phyloP scores from a whole-genome alignment of 2,329 filamentous ascomycete species.

The Trichoderma endophyticum region DNA sequence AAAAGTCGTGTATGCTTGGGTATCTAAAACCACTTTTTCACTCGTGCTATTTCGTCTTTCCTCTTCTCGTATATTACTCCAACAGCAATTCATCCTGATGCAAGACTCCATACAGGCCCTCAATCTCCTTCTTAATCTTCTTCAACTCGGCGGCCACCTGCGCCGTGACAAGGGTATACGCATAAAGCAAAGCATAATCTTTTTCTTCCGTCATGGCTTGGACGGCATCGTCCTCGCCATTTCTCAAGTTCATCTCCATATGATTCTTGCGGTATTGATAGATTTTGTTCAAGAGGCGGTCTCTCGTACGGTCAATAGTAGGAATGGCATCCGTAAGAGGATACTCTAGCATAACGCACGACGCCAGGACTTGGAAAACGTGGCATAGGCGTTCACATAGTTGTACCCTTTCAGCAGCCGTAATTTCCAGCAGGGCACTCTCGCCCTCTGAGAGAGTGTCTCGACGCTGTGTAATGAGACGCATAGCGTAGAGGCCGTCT shows the following conservation, averaged over 20 bases:
- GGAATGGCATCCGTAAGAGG: slow-evolving; percentile 87
- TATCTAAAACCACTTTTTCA: background rate
- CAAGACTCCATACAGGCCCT: slow-evolving; percentile 60
- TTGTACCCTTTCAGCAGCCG: slow-evolving; percentile 71
- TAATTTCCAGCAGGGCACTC: slow-evolving; percentile 74
- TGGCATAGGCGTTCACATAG: slow-evolving; percentile 89
- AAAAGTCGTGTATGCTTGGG: background rate
- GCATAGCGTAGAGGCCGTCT: slow-evolving; percentile 95
- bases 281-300: slow-evolving; percentile 80
- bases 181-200: slow-evolving; percentile 90
- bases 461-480: slow-evolving; percentile 78
- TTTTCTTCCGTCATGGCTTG: slow-evolving; percentile 58
- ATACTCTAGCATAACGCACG: slow-evolving; percentile 91
- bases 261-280: slow-evolving; percentile 79
- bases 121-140: slow-evolving; percentile 58
- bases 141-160: slow-evolving; percentile 64
- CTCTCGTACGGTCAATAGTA: slow-evolving; percentile 74
- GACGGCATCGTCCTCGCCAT: slow-evolving; percentile 24
- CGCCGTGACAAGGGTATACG: slow-evolving; percentile 72
- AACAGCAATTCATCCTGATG: slow-evolving; percentile 58
- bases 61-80: slow-evolving; percentile 37
- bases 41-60: background rate
- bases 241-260: slow-evolving; percentile 33
- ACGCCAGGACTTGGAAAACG: slow-evolving; percentile 80
- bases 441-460: slow-evolving; percentile 72